A percentile compares a stretch with the other conserved stretches of the same genome.
Evolutionary conservation across 2,329 filamentous ascomycete genomes (phyloP).

Genomic region (Pseudopyricularia javanii): DNA sequence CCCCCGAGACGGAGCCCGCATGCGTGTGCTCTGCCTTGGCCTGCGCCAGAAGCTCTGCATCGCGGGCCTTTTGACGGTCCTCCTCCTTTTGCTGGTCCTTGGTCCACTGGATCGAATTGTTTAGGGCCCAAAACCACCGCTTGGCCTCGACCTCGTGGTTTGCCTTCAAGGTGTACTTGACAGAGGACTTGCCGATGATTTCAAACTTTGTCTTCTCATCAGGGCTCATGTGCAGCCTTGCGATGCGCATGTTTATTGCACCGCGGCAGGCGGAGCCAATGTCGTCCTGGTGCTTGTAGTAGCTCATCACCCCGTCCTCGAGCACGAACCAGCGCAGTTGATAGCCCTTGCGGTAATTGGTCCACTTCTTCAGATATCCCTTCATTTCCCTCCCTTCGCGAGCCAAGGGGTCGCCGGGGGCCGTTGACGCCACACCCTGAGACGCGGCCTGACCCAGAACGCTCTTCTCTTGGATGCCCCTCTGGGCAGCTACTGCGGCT

Average conservation of each 20-base stretch:
- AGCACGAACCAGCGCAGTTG: conserved; percentile 96
- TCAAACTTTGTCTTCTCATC: conserved; percentile 98
- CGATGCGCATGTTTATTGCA: conserved; percentile 98
- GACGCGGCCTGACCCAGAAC: conserved; percentile 67
- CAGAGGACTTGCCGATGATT: conserved; percentile 93
- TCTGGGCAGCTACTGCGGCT: conserved; percentile 84
- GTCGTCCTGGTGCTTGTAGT: conserved; percentile 99
- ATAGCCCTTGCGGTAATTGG: conserved; percentile 94
- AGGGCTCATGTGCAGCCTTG: conserved; percentile 85
- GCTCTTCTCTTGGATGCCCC: conserved; percentile 93
- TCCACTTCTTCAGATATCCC: conserved; percentile 98
- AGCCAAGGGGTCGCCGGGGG: conserved; percentile 48
- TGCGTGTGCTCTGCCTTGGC: conserved; percentile 62
- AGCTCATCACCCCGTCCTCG: conserved; percentile 92
- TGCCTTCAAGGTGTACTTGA: conserved; percentile 95
- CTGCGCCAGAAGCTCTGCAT: conserved; percentile 63
- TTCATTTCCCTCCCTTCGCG: conserved; percentile 95
- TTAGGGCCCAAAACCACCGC: conserved; percentile 97
- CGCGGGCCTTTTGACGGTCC: conserved; percentile 60
- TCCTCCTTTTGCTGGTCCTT: conserved; percentile 96
- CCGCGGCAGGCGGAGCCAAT: conserved; percentile 91
- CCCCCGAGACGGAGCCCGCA: conserved; percentile 31
- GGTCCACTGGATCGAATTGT: conserved; percentile 96
- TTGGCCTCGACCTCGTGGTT: conserved; percentile 98
- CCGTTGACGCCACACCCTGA: conserved; percentile 38